These are phyloP conservation scores for Aethionema arabicum DNA, from an alignment of 345 rosid genomes.

Conservation along the genomic window DNA sequence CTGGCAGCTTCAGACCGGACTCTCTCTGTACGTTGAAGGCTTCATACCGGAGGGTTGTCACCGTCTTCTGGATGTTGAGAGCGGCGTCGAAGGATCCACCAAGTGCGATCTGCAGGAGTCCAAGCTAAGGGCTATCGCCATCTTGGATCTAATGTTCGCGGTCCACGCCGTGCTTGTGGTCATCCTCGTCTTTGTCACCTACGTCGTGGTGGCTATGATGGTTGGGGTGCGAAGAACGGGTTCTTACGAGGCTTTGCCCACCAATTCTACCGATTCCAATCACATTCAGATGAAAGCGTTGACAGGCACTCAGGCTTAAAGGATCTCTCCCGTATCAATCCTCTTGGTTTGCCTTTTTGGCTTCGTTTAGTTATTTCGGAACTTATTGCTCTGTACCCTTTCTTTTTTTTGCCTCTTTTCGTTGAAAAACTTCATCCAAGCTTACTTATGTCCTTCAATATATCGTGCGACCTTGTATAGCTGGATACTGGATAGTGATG, in stretches of 20 bases:
- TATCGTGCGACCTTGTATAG: slow-evolving; percentile 1
- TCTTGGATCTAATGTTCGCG: slow-evolving; percentile 75
- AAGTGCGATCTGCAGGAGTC: slow-evolving; percentile 80
- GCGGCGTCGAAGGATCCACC: slow-evolving; percentile 83
- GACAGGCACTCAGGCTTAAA: slow-evolving; percentile 77
- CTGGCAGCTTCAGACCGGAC: slow-evolving; percentile 87
- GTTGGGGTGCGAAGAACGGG: slow-evolving; percentile 58
- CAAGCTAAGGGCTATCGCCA: slow-evolving; percentile 71
- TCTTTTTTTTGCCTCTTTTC: background rate
- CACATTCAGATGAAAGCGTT: slow-evolving; percentile 85
- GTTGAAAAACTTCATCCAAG: slow-evolving; percentile 4
- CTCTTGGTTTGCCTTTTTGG: slow-evolving; percentile 3
- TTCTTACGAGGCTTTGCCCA: slow-evolving; percentile 80
- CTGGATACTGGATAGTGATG: slow-evolving; percentile 11
- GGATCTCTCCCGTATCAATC: background rate
- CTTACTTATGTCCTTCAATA: background rate
- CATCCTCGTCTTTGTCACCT: slow-evolving; percentile 48
- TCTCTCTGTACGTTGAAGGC: slow-evolving; percentile 76
- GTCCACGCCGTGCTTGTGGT: slow-evolving; percentile 69
- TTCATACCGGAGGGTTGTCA: slow-evolving; percentile 94
- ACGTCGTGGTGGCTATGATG: slow-evolving; percentile 53
- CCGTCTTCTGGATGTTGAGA: slow-evolving; percentile 62
- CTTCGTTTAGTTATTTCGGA: slow-evolving; percentile 1
- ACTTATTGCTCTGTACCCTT: slow-evolving; percentile 4
- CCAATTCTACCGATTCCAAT: slow-evolving; percentile 42